Percentiles rank a stretch among this genome's conserved stretches.
phyloP scores from a whole-genome alignment of 2,329 filamentous ascomycete species.

The Colletotrichum liaoningense region DNA sequence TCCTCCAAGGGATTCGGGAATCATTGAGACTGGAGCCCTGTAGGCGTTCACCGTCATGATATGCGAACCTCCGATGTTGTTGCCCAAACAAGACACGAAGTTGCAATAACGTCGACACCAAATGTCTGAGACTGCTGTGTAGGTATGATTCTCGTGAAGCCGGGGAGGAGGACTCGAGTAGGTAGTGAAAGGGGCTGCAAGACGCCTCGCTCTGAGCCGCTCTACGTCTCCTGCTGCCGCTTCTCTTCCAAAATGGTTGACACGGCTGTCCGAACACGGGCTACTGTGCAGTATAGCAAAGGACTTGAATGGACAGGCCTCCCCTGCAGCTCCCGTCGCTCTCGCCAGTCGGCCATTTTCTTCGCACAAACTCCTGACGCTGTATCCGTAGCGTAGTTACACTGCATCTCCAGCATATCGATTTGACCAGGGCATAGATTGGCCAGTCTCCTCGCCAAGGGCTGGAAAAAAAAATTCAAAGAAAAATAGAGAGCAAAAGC shows the following conservation, averaged over 20 bases:
- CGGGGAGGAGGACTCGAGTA: background rate
- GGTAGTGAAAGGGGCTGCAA: background rate
- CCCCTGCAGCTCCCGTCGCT: slow-evolving; percentile 3
- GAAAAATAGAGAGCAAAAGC: slow-evolving; percentile 9
- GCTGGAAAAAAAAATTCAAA: background rate
- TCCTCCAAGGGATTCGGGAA: background rate
- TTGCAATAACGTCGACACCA: slow-evolving; percentile 14
- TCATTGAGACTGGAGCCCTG: background rate
- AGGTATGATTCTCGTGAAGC: background rate
- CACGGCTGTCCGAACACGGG: slow-evolving; percentile 5
- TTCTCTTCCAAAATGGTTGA: background rate
- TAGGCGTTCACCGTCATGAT: background rate
- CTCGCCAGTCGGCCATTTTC: slow-evolving; percentile 30
- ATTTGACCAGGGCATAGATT: slow-evolving; percentile 6
- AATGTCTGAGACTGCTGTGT: background rate
- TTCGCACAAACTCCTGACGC: slow-evolving; percentile 22
- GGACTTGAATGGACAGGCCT: background rate
- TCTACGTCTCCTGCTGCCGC: background rate
- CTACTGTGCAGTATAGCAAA: background rate
- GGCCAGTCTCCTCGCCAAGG: background rate
- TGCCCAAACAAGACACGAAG: slow-evolving; percentile 16
- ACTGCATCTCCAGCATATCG: slow-evolving; percentile 16
- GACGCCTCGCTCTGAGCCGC: background rate
- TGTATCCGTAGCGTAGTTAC: background rate
- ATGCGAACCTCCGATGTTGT: background rate